These are phyloP conservation scores for Ogataea degrootiae DNA, from an alignment of 805 yeast species.

Conservation along the genomic window DNA sequence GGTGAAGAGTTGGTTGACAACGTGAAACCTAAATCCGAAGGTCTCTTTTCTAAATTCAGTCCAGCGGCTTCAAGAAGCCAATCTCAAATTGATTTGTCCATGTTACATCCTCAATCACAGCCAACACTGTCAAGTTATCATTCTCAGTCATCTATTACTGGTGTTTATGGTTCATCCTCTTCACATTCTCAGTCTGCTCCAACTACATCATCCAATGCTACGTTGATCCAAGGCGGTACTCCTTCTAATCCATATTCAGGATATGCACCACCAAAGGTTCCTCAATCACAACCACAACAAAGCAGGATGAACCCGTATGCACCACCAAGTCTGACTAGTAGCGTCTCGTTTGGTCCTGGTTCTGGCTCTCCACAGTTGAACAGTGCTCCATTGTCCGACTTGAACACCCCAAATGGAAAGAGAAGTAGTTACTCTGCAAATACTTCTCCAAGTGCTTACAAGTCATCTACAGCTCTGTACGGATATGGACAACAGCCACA, in stretches of 20 bases:
- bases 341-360: background rate
- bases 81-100: slow-evolving; percentile 33
- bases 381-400: background rate
- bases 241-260: slow-evolving; percentile 6
- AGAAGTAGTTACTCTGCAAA: no score
- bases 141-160: slow-evolving; percentile 2
- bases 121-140: slow-evolving; percentile 14
- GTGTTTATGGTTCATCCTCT: slow-evolving; percentile 9
- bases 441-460: background rate
- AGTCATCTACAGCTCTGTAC: background rate
- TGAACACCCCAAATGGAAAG: no score
- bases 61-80: slow-evolving; percentile 61
- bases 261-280: slow-evolving; percentile 8
- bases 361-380: background rate
- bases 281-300: slow-evolving; percentile 6
- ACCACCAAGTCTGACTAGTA: background rate
- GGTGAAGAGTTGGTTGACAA: slow-evolving; percentile 64
- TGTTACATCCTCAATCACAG: slow-evolving; percentile 17
- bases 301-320: slow-evolving; percentile 10
- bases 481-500: background rate
- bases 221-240: slow-evolving; percentile 9
- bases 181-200: slow-evolving; percentile 20
- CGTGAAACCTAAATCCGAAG: slow-evolving; percentile 36
- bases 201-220: slow-evolving; percentile 19
- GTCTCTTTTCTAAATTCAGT: slow-evolving; percentile 66